phyloP scores from a whole-genome alignment of 2,329 filamentous ascomycete species.

The Aspergillus nomiae region DNA sequence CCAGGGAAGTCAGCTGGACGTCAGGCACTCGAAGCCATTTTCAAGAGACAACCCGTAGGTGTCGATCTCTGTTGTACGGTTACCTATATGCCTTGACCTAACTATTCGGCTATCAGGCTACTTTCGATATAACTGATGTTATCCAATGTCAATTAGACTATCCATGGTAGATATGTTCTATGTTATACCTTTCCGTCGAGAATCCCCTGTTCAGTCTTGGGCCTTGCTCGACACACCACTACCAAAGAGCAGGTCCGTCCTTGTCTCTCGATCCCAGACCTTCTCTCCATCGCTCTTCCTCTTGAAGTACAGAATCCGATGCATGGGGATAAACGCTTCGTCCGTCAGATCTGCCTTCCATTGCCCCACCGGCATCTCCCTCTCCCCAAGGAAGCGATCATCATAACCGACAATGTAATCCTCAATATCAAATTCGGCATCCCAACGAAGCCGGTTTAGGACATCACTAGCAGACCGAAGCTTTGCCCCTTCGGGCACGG shows the following conservation, averaged over 20 bases:
- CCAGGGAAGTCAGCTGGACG: no score
- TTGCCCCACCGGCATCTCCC: conserved; percentile 5
- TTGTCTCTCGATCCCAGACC: conserved; percentile 11
- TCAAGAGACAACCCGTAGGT: no score
- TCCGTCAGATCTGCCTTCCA: conserved; percentile 13
- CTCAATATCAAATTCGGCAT: conserved; percentile 6
- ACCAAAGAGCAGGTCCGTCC: conserved; percentile 3
- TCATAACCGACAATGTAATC: conserved; percentile 12
- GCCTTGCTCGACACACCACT: not conserved
- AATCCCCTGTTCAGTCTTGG: not conserved
- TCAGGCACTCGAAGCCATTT: no score
- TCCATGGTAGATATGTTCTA: no score
- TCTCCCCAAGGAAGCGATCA: conserved; percentile 8
- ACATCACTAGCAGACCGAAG: conserved; percentile 9
- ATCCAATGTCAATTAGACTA: no score
- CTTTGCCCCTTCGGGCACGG: not conserved
- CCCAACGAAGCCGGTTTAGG: conserved; percentile 6
- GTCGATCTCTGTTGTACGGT: no score
- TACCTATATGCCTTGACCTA: no score
- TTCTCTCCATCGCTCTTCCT: conserved; percentile 8
- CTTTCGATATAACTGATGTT: no score
- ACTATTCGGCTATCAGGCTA: no score
- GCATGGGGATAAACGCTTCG: conserved; percentile 12
- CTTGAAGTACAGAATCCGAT: conserved; percentile 13
- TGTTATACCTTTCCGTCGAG: no score